A percentile compares a stretch with the other conserved stretches of the same genome.
Conservation (phyloP, 2,329 filamentous ascomycete genomes). For the Peltaster fructicola region DNA sequence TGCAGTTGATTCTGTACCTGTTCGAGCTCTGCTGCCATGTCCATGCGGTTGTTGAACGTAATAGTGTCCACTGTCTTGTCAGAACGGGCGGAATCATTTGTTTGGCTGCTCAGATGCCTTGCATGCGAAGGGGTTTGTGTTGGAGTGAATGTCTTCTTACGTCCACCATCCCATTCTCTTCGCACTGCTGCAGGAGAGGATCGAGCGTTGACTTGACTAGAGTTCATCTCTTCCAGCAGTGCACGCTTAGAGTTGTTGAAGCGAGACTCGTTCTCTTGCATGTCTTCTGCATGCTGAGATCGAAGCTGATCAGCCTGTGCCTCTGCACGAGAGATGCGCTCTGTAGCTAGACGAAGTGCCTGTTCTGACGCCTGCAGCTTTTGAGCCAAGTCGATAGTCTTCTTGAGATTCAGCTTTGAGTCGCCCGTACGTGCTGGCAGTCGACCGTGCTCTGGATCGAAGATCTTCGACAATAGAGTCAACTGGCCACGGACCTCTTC, state of each 20-base stretch:
- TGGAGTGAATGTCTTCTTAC: slow-evolving; percentile 53
- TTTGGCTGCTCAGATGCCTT: slow-evolving; percentile 47
- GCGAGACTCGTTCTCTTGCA: slow-evolving; percentile 45
- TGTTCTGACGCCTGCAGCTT: slow-evolving; percentile 81
- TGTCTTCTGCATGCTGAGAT: slow-evolving; percentile 52
- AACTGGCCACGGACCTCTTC: slow-evolving; percentile 64
- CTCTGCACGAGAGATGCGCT: slow-evolving; percentile 68
- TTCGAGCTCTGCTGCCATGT: slow-evolving; percentile 77
- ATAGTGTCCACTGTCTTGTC: slow-evolving; percentile 73
- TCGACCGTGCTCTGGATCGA: slow-evolving; percentile 47
- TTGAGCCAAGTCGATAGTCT: slow-evolving; percentile 58
- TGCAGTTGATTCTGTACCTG: slow-evolving; percentile 88
- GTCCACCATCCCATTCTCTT: slow-evolving; percentile 39
- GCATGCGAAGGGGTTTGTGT: slow-evolving; percentile 51
- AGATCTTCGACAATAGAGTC: slow-evolving; percentile 66
- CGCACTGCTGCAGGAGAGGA: slow-evolving; percentile 58
- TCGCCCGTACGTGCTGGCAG: slow-evolving; percentile 47
- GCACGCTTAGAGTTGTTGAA: slow-evolving; percentile 51
- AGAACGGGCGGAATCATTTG: slow-evolving; percentile 62
- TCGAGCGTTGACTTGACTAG: slow-evolving; percentile 55
- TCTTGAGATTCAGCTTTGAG: slow-evolving; percentile 48
- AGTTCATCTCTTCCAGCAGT: slow-evolving; percentile 71
- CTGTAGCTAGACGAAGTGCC: slow-evolving; percentile 65
- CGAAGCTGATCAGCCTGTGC: slow-evolving; percentile 64
- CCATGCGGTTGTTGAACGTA: slow-evolving; percentile 74